A percentile compares a stretch with the other conserved stretches of the same genome.
phyloP scores from a whole-genome alignment of 2,329 filamentous ascomycete species.

The Bretziella fagacearum region DNA sequence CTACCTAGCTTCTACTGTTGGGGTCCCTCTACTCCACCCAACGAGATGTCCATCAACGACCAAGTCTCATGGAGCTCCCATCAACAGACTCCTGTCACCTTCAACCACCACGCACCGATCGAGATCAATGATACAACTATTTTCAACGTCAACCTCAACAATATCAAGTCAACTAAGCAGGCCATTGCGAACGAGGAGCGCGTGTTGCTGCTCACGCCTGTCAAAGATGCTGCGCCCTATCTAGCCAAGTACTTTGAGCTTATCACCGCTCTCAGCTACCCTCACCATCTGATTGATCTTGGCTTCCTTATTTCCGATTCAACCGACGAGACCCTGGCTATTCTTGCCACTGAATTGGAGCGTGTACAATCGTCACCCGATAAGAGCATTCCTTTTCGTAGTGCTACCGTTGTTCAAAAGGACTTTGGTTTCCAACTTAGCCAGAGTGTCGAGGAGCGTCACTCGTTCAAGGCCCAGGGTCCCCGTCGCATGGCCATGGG shows the following conservation, averaged over 20 bases:
- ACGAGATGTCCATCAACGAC: constrained; percentile 87
- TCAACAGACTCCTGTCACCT: constrained; percentile 80
- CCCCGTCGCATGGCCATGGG: constrained; percentile 84
- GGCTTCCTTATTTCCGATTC: constrained; percentile 90
- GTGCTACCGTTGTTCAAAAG: constrained; percentile 73
- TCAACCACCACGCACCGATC: constrained; percentile 85
- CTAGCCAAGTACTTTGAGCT: constrained; percentile 88
- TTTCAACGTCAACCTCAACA: constrained; percentile 66
- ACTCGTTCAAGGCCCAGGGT: constrained; percentile 73
- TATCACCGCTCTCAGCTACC: constrained; percentile 75
- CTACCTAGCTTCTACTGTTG: constrained; percentile 79
- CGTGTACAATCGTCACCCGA: constrained; percentile 70
- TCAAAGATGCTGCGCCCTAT: constrained; percentile 73
- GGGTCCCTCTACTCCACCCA: constrained; percentile 86
- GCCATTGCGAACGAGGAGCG: constrained; percentile 69
- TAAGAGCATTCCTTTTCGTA: constrained; percentile 61
- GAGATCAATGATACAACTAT: constrained; percentile 71
- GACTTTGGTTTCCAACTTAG: constrained; percentile 64
- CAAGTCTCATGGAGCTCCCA: constrained; percentile 78
- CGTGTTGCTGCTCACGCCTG: constrained; percentile 77
- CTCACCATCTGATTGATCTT: constrained; percentile 86
- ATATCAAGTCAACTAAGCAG: constrained; percentile 62
- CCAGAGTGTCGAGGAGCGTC: constrained; percentile 67
- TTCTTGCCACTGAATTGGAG: constrained; percentile 68
- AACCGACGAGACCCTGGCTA: constrained; percentile 76